Conservation (phyloP, 1,284 basidiomycete species). For the Pseudozyma tsukubaensis region DNA sequence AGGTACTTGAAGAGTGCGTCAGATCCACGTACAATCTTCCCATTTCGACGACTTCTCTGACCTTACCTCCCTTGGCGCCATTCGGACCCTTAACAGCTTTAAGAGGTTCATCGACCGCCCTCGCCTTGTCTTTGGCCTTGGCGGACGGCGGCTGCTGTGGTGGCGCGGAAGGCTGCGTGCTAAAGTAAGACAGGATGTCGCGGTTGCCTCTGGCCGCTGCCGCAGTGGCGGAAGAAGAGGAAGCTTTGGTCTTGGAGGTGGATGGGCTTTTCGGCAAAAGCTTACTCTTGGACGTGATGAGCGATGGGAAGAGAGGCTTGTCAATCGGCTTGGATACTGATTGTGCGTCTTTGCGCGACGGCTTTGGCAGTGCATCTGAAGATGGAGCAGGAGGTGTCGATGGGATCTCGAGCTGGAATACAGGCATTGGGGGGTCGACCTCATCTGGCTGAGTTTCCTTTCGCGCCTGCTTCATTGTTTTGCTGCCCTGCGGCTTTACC, state of each 20-base stretch:
- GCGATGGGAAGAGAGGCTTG: background rate
- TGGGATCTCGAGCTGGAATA: background rate
- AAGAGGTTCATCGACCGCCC: slow-evolving; percentile 6
- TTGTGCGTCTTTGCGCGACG: background rate
- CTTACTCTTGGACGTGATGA: background rate
- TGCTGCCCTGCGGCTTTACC: background rate
- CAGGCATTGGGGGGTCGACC: background rate
- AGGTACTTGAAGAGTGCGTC: slow-evolving; percentile 11
- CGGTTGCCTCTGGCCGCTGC: slow-evolving; percentile 6
- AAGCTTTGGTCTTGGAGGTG: slow-evolving; percentile 3
- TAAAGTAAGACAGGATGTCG: slow-evolving; percentile 26
- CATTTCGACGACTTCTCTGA: background rate
- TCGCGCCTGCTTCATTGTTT: background rate
- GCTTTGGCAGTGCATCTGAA: background rate
- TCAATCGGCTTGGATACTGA: background rate
- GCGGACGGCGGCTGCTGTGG: background rate
- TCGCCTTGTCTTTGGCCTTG: slow-evolving; percentile 12
- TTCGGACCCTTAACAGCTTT: background rate
- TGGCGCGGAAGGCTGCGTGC: background rate
- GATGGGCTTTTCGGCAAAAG: background rate
- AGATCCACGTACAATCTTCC: slow-evolving; percentile 16
- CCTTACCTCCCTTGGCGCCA: too few species aligned
- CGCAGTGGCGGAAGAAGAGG: background rate
- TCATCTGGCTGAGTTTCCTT: too few species aligned
- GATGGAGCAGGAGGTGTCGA: background rate